Conservation (phyloP, 2,329 filamentous ascomycete genomes). For the Pseudogymnoascus sp. region DNA sequence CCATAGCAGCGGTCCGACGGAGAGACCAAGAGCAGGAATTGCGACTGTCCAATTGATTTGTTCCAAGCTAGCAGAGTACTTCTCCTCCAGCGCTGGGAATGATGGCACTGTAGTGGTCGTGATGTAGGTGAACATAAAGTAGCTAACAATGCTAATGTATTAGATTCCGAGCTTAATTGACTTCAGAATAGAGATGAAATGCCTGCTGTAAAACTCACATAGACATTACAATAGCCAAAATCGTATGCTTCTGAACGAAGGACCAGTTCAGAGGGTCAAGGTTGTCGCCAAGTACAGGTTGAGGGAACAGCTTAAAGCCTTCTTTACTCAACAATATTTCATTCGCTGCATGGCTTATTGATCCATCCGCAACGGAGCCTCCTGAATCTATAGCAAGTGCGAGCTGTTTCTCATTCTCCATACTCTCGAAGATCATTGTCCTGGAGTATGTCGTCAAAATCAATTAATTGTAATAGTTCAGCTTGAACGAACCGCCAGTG, state of each 20-base stretch:
- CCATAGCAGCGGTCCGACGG: constrained; percentile 45
- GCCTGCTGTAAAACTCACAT: neutral
- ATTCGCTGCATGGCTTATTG: neutral
- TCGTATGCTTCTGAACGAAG: constrained; percentile 38
- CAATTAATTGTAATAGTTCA: neutral
- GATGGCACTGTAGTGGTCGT: constrained; percentile 50
- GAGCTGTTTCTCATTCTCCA: neutral
- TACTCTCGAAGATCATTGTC: neutral
- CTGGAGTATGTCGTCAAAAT: neutral
- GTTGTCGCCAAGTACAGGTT: constrained; percentile 27
- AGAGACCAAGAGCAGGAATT: constrained; percentile 41
- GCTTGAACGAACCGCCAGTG: neutral
- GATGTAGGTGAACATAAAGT: constrained; percentile 53
- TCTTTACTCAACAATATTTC: neutral
- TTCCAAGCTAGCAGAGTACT: constrained; percentile 38
- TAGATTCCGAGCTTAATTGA: neutral
- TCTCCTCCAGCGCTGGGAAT: constrained; percentile 41
- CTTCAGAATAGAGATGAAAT: neutral
- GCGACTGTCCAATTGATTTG: constrained; percentile 47
- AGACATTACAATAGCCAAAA: constrained; percentile 39
- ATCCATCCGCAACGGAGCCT: neutral
- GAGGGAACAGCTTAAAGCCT: neutral
- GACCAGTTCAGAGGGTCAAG: constrained; percentile 50
- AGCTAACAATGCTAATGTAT: constrained; percentile 28
- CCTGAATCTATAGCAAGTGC: neutral